A percentile compares a stretch with the other conserved stretches of the same genome.
These are phyloP conservation scores for Adansonia rubrostipa DNA, from an alignment of 441 rosid genomes.

Conservation along the genomic window DNA sequence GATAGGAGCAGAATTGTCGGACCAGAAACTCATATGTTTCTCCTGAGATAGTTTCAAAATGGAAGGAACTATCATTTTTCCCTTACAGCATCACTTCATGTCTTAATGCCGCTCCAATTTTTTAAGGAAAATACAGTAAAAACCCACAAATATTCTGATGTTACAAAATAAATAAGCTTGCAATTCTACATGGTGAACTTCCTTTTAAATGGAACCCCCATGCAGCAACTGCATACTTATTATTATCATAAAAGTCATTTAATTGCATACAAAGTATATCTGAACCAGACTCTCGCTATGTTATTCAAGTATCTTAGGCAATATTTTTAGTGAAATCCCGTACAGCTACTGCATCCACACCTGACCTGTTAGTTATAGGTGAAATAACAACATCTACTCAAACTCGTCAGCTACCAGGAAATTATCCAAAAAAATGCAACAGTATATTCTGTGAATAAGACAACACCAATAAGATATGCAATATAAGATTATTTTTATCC, in stretches of 20 bases:
- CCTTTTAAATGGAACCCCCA: not conserved
- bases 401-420: constrained; percentile 12
- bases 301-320: not conserved
- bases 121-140: constrained; percentile 2
- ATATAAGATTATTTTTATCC: constrained; percentile 20
- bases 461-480: not conserved
- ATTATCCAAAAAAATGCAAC: not conserved
- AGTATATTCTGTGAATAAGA: not conserved
- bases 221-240: constrained; percentile 1
- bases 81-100: not conserved
- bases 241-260: not conserved
- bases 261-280: not conserved
- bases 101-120: not conserved
- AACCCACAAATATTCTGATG: not conserved
- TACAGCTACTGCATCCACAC: not conserved
- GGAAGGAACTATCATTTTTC: not conserved
- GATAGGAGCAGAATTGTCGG: not conserved
- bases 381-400: constrained; percentile 11
- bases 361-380: not conserved
- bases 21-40: not conserved
- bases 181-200: constrained; percentile 6
- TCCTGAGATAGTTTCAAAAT: not conserved
- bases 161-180: not conserved
- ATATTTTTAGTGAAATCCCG: not conserved
- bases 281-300: not conserved